Evolutionary conservation across 2,329 filamentous ascomycete species (phyloP), one percentile per base, ranked within the genome.

Genomic region (Didymellaceae sp.): DNA sequence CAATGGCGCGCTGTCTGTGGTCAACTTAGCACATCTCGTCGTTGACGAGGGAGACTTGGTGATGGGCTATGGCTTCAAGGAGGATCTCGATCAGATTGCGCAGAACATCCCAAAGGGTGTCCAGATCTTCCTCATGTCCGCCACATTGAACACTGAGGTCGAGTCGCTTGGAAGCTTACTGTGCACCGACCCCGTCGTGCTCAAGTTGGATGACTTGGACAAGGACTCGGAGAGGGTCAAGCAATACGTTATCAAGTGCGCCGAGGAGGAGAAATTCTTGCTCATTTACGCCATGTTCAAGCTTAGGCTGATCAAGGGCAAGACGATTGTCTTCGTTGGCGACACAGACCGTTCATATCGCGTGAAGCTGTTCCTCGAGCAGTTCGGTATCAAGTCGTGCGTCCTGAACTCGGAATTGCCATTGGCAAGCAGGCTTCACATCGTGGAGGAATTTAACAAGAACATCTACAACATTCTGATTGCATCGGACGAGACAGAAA

Each of bases 381-480:
- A 99, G 70, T 99, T 99, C 67, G 92, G 91, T 37, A 93, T 97
- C 68, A 88, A 91, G 70, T 93, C 90, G 65, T 96, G 90, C 74
- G 90, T 97, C 21, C 78, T 99, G 31, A 99, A 99, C 76, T 94
- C 91, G 1, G 93, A 99, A 69, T 77, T 99, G 26, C 94, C 94
- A 0, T 87, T 97, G 59, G 97, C 97, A 67, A 94, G 90, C 1
- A 83, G 94, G 52, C 86, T 97, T 30, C 93, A 99, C 70, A 91
- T 96, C 2, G 93, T 99, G 2, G 89, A 97, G 65, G 91, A 97
- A 72, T 99, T 99, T 77, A 99, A 97, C 78, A 89, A 90, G 74
- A 90, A 90, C 44, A 86, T 97, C 6, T 99, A 99, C 80, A 93
- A 99, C 65, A 97, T 97, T 55, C 92, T 99, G 61, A 96, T 99